Conservation (phyloP, 2,329 filamentous ascomycete genomes). For the Aspergillus sp. region DNA sequence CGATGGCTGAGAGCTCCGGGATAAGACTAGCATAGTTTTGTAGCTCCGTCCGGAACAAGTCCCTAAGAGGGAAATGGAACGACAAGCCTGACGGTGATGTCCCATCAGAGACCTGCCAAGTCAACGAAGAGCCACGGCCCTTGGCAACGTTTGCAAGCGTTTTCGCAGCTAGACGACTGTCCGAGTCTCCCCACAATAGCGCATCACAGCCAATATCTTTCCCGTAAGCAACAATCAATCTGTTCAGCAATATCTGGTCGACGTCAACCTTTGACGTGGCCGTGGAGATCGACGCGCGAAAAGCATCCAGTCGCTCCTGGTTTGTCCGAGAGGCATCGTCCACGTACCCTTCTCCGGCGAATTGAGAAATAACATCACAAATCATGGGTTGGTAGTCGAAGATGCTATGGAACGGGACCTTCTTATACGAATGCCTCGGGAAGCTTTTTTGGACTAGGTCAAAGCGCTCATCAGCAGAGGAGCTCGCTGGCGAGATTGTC, state of each 20-base stretch:
- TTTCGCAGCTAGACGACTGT: conserved; percentile 77
- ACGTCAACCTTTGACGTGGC: conserved; percentile 70
- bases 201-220: conserved; percentile 54
- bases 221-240: conserved; percentile 61
- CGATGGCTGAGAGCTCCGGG: conserved; percentile 45
- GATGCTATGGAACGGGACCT: conserved; percentile 56
- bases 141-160: conserved; percentile 84
- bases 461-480: conserved; percentile 25
- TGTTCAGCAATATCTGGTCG: conserved; percentile 59
- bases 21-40: conserved; percentile 52
- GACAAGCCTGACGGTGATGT: conserved; percentile 48
- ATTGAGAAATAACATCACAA: conserved; percentile 24
- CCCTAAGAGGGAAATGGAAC: conserved; percentile 74
- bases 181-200: conserved; percentile 76
- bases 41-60: conserved; percentile 76
- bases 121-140: conserved; percentile 74
- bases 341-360: conserved; percentile 17
- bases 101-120: conserved; percentile 75
- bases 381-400: conserved; percentile 39
- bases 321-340: conserved; percentile 25
- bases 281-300: conserved; percentile 58
- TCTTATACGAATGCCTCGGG: conserved; percentile 57
- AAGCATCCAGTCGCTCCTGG: conserved; percentile 43
- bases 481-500: conserved; percentile 15
- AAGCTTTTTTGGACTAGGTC: conserved; percentile 50